Evolutionary conservation across 495 filamentous ascomycete species (phyloP), one percentile per base, ranked within the genome.

Genomic region (Talaromyces trachyspermus): DNA sequence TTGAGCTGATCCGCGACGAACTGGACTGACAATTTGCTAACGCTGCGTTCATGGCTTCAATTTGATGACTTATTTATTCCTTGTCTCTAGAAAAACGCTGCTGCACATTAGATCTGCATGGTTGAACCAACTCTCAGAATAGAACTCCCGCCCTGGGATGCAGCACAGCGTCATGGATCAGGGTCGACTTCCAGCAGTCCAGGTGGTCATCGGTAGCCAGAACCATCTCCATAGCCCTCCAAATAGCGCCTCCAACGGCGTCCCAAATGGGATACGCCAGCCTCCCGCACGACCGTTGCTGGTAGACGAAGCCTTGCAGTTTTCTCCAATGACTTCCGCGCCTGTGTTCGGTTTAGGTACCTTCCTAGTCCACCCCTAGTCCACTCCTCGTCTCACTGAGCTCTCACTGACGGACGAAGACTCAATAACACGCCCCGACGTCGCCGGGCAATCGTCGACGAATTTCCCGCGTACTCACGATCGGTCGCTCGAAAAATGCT

Each of bases 311-410:
- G 91, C 91, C 8, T 70, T 99, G 35, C 88, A 88, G 27, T 95
- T 84, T 65, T 91, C 94, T 12, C 90, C 92, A 2, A 83, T 96
- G 62, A 88, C 86, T 18, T 94, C 88, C 18, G 80, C 95, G 46
- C 77, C 90, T 42, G 84, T 94, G 4, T 95, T 96, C 65, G 81
- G 82, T 50, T 73, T 91, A 50, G 83, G 92, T 95, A 70, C 48
- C 57, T 56, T 41, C n/a, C n/a, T n/a, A 44, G 37, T 33, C 35
- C 11, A 35, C 23, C 7, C 35, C 23, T 26, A 33, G 26, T 47
- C 18, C 12, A 19, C 30, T 17, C 51, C 60, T 50, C 44, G 32
- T 37, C 49, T 55, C 42, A 49, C 25, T 25, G 38, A 15, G 29
- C 18, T 32, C 15, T 51, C 33, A 43, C 10, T 25, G 10, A 26